Evolutionary conservation across 2,329 filamentous ascomycete genomes (phyloP).

Genomic region (Ophiocordyceps camponoti-rufipedis): DNA sequence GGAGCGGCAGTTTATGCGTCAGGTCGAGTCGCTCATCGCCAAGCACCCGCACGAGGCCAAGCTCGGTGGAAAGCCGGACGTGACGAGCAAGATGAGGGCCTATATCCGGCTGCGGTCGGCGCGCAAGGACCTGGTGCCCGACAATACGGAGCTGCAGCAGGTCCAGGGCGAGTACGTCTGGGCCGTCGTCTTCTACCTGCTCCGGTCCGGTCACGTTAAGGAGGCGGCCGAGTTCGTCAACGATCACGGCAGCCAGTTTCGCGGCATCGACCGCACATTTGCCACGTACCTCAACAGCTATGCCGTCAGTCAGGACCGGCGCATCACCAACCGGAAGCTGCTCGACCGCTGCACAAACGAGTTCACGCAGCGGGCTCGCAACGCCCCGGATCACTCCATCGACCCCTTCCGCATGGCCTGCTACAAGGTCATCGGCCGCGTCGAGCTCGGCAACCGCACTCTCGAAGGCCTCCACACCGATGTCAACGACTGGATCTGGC

Average conservation of each 20-base stretch:
- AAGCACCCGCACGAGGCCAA: slow-evolving; percentile 80
- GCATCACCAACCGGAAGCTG: slow-evolving; percentile 53
- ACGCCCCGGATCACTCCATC: slow-evolving; percentile 70
- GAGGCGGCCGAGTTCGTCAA: slow-evolving; percentile 81
- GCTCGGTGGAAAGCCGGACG: slow-evolving; percentile 73
- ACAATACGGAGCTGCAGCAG: slow-evolving; percentile 64
- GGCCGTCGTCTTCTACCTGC: slow-evolving; percentile 83
- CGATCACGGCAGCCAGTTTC: slow-evolving; percentile 61
- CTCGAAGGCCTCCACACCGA: slow-evolving; percentile 44
- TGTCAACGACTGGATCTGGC: slow-evolving; percentile 55
- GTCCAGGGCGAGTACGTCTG: slow-evolving; percentile 74
- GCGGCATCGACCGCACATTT: slow-evolving; percentile 81
- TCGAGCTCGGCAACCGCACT: slow-evolving; percentile 45
- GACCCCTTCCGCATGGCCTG: slow-evolving; percentile 95
- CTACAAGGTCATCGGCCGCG: slow-evolving; percentile 89
- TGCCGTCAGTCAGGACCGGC: slow-evolving; percentile 55
- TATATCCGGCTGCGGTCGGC: slow-evolving; percentile 69
- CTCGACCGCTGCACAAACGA: slow-evolving; percentile 81
- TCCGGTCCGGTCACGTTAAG: slow-evolving; percentile 65
- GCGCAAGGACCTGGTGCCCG: slow-evolving; percentile 68
- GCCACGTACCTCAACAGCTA: slow-evolving; percentile 75
- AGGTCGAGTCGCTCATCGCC: slow-evolving; percentile 59
- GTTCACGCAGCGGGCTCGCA: slow-evolving; percentile 68
- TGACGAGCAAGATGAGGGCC: slow-evolving; percentile 78
- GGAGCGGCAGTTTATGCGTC: slow-evolving; percentile 62